These are phyloP conservation scores for Podaxis sp. DNA, from an alignment of 768 basidiomycete genomes.

Conservation along the genomic window DNA sequence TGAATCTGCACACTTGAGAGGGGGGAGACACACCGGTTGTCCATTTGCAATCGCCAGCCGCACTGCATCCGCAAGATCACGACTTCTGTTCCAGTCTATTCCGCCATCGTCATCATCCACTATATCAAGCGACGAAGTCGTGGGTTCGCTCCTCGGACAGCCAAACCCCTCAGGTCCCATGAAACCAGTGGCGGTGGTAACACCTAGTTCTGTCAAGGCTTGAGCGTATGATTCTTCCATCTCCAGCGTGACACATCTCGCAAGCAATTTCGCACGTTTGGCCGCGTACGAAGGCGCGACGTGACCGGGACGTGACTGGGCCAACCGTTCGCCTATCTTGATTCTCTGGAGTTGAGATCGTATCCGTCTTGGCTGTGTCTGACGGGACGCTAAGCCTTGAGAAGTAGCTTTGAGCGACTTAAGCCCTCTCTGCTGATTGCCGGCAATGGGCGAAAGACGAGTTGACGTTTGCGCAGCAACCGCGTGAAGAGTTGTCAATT, in stretches of 20 bases:
- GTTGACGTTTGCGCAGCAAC: neutral
- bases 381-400: neutral
- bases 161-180: neutral
- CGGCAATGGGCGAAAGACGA: neutral
- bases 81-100: constrained; percentile 38
- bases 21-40: neutral
- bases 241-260: constrained; percentile 13
- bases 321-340: constrained; percentile 39
- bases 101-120: constrained; percentile 31
- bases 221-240: constrained; percentile 12
- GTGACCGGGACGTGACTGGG: constrained; percentile 43
- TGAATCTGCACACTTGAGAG: constrained; percentile 13
- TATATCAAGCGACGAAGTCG: constrained; percentile 26
- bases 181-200: neutral
- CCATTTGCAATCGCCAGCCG: constrained; percentile 14
- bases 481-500: neutral
- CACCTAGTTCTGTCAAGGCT: neutral
- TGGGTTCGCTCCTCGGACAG: constrained; percentile 13
- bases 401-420: neutral
- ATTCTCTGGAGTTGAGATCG: constrained; percentile 22
- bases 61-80: constrained; percentile 29
- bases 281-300: constrained; percentile 31
- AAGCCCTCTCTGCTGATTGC: neutral
- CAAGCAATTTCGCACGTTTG: constrained; percentile 26
- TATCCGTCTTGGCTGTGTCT: neutral